phyloP scores from a whole-genome alignment of 257 asterid genomes.

The Perilla frutescens region DNA sequence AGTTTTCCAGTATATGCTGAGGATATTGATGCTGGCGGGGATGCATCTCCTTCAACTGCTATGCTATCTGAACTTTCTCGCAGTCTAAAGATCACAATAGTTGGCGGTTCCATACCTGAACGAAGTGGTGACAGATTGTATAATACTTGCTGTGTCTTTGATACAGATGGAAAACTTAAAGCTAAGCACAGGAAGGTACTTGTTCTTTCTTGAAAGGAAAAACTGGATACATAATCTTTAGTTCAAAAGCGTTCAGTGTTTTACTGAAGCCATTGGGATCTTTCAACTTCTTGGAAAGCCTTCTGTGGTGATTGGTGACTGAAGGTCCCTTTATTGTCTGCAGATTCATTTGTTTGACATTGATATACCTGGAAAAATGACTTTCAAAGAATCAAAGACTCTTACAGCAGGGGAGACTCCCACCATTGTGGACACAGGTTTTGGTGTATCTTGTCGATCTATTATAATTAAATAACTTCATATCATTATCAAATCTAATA shows the following conservation, averaged over 20 bases:
- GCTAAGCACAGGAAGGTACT: constrained; percentile 83
- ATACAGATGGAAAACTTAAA: constrained; percentile 67
- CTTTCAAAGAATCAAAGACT: constrained; percentile 78
- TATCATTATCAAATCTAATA: constrained; percentile 20
- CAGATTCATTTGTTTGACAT: constrained; percentile 92
- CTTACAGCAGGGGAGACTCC: constrained; percentile 91
- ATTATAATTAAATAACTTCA: constrained; percentile 16
- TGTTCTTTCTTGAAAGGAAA: constrained; percentile 2
- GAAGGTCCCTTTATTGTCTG: constrained; percentile 27
- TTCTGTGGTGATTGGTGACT: constrained; percentile 27
- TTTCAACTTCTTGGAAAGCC: constrained; percentile 23
- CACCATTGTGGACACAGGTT: constrained; percentile 90
- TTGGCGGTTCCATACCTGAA: constrained; percentile 91
- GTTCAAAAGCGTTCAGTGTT: constrained; percentile 11
- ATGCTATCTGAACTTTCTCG: constrained; percentile 78
- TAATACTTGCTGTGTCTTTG: constrained; percentile 83
- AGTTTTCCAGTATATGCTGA: constrained; percentile 84
- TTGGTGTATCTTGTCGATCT: constrained; percentile 30
- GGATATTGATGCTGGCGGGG: constrained; percentile 76
- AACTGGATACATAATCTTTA: not conserved
- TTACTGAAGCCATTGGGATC: constrained; percentile 13
- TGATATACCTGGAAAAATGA: constrained; percentile 85
- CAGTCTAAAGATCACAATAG: constrained; percentile 64
- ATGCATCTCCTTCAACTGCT: constrained; percentile 74
- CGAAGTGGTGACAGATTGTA: constrained; percentile 67